Evolutionary conservation across 179 eudicot genomes (phyloP).

Genomic region (Gypsophila paniculata): DNA sequence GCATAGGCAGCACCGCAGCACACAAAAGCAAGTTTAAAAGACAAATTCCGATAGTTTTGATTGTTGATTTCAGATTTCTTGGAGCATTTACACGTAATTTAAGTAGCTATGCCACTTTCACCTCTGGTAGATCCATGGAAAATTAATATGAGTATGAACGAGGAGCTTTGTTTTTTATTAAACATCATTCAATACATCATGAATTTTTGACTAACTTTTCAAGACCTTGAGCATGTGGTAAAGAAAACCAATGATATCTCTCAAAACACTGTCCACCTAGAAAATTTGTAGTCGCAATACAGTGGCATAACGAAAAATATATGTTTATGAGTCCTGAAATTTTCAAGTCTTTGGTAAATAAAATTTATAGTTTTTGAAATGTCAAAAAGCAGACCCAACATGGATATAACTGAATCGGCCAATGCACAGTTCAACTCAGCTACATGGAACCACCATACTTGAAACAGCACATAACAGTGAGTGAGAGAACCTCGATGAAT

Average conservation of each 20-base stretch:
- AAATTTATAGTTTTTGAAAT: too few relatives aligned
- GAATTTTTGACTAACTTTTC: neutral
- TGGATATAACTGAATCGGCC: too few relatives aligned
- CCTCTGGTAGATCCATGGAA: neutral
- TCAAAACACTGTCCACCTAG: too few relatives aligned
- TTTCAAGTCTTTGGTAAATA: too few relatives aligned
- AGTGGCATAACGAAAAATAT: too few relatives aligned
- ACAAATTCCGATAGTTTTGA: neutral
- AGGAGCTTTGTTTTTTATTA: neutral
- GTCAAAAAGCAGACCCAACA: too few relatives aligned
- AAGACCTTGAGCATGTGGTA: neutral
- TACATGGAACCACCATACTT: neutral
- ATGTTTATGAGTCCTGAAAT: too few relatives aligned
- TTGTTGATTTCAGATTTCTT: neutral
- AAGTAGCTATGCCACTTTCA: neutral
- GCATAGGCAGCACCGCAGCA: neutral
- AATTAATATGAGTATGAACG: neutral
- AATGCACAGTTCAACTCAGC: neutral
- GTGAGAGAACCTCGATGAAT: neutral
- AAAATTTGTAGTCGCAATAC: too few relatives aligned
- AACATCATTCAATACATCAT: neutral
- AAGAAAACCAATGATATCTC: neutral
- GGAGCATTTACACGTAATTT: neutral
- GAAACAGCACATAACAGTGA: neutral
- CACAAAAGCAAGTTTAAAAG: neutral